These are phyloP conservation scores for Fusarium dimerum DNA, from an alignment of 2,329 filamentous ascomycete species.

Conservation along the genomic window DNA sequence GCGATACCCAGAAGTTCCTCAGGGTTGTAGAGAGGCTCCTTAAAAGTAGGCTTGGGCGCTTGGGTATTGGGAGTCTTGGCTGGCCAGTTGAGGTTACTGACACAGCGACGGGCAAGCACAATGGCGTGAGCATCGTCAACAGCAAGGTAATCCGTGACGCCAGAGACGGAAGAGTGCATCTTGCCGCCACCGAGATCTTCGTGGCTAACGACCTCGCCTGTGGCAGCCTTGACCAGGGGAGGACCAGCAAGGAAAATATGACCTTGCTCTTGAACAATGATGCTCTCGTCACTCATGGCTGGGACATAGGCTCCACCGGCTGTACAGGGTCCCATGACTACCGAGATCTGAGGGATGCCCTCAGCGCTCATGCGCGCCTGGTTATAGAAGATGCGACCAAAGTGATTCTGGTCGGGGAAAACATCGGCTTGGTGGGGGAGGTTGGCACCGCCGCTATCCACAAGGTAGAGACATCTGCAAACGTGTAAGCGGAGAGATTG, in stretches of 20 bases:
- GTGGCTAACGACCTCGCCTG: conserved; percentile 85
- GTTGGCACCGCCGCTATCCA: conserved; percentile 94
- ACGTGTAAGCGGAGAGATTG: conserved; percentile 1
- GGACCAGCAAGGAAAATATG: conserved; percentile 96
- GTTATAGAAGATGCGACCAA: conserved; percentile 97
- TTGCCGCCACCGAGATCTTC: conserved; percentile 90
- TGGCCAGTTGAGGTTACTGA: conserved; percentile 90
- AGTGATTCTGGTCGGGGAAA: conserved; percentile 93
- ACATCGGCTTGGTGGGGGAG: conserved; percentile 94
- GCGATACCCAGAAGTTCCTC: conserved; percentile 85
- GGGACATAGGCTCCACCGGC: conserved; percentile 95
- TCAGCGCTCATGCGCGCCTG: conserved; percentile 89
- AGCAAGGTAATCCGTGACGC: conserved; percentile 93
- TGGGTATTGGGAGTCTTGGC: conserved; percentile 41
- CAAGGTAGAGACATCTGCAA: conserved; percentile 82
- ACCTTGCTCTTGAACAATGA: conserved; percentile 94
- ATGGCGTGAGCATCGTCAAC: conserved; percentile 93
- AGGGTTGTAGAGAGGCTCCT: conserved; percentile 78
- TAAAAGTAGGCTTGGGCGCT: conserved; percentile 48
- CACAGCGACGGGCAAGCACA: conserved; percentile 77
- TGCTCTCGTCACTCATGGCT: conserved; percentile 95
- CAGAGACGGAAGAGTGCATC: conserved; percentile 87
- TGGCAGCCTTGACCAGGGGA: conserved; percentile 92
- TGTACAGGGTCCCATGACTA: conserved; percentile 97
- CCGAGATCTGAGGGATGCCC: conserved; percentile 89